phyloP scores from a whole-genome alignment of 2,329 filamentous ascomycete genomes.

The Sporothrix euskadiensis region DNA sequence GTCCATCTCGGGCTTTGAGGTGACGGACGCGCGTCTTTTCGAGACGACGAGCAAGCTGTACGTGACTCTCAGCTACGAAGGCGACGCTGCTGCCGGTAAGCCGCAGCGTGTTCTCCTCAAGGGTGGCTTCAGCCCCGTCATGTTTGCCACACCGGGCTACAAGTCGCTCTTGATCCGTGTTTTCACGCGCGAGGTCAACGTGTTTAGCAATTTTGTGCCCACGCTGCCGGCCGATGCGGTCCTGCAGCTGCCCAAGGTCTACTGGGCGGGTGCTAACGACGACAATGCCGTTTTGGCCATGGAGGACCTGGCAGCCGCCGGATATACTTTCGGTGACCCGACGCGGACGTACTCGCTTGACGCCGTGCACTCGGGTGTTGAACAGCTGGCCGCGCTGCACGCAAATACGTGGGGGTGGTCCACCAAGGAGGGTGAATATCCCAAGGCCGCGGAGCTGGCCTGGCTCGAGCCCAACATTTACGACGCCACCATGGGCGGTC shows the following conservation, averaged over 20 bases:
- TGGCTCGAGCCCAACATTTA: constrained; percentile 36
- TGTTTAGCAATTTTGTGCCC: constrained; percentile 32
- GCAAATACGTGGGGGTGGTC: constrained; percentile 35
- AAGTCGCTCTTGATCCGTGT: constrained; percentile 34
- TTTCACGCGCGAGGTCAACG: constrained; percentile 36
- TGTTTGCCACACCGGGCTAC: constrained; percentile 33
- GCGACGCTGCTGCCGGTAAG: constrained; percentile 25
- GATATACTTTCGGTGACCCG: constrained; percentile 48
- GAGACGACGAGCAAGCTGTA: constrained; percentile 29
- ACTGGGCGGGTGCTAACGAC: constrained; percentile 35
- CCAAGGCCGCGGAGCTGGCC: constrained; percentile 26
- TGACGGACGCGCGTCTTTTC: constrained; percentile 20
- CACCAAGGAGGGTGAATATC: constrained; percentile 27
- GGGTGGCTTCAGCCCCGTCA: constrained; percentile 62
- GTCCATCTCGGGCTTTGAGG: constrained; percentile 16
- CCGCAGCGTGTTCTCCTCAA: constrained; percentile 43
- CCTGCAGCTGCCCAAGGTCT: constrained; percentile 30
- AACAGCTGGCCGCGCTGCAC: constrained; percentile 43
- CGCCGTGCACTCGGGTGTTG: constrained; percentile 35
- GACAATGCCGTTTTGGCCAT: constrained; percentile 66
- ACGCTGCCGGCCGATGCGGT: constrained; percentile 34
- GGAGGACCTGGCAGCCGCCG: constrained; percentile 63
- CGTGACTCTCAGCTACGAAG: constrained; percentile 38
- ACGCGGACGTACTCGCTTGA: constrained; percentile 38
- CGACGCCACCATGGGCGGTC: constrained; percentile 21